These are phyloP conservation scores for Aspergillus mulundensis DNA, from an alignment of 495 filamentous ascomycete genomes.

Conservation along the genomic window DNA sequence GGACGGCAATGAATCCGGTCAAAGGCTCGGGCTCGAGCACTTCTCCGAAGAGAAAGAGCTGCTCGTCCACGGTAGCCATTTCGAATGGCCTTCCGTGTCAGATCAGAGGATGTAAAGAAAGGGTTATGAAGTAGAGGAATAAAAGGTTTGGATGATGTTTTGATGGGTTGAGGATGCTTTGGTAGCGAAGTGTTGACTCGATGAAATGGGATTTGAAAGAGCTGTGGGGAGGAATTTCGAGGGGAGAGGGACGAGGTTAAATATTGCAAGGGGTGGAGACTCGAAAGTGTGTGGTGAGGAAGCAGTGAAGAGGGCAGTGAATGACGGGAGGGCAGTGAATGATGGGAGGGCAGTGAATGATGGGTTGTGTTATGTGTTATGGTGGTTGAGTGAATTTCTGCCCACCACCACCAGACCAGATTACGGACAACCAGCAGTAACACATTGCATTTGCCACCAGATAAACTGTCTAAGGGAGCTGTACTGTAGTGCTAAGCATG, in stretches of 20 bases:
- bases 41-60: constrained; percentile 16
- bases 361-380: not conserved
- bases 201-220: not conserved
- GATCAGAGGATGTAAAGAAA: not conserved
- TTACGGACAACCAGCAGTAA: not conserved
- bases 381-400: no score
- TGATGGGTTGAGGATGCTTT: not conserved
- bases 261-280: no score
- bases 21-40: constrained; percentile 1
- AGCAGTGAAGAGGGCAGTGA: not conserved
- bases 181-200: no score
- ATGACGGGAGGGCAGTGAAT: not conserved
- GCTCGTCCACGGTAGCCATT: constrained; percentile 16
- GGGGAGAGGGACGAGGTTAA: not conserved
- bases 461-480: not conserved
- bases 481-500: no score
- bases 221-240: not conserved
- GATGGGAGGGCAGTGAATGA: not conserved
- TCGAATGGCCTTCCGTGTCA: not conserved
- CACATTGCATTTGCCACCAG: not conserved
- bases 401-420: no score
- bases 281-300: not conserved
- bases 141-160: not conserved
- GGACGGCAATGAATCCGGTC: not conserved
- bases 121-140: not conserved